Evolutionary conservation across 2,329 filamentous ascomycete species (phyloP).

Genomic region (Hymenoscyphus occultus): DNA sequence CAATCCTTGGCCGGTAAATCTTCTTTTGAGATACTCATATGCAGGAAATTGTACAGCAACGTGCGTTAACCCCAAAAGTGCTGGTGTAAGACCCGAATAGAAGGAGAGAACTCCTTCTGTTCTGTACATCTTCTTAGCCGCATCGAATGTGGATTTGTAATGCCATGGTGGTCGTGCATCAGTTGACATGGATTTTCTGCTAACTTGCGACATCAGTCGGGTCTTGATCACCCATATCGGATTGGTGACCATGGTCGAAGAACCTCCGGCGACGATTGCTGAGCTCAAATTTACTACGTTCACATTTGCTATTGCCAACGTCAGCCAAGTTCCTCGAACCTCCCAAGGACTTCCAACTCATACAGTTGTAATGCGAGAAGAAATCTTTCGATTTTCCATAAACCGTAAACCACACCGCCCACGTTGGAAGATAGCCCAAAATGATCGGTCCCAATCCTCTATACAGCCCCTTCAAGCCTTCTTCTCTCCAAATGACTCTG

Average conservation of each 20-base stretch:
- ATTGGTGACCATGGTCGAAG: conserved; percentile 91
- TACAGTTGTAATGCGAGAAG: conserved; percentile 65
- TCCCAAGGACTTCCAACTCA: conserved; percentile 16
- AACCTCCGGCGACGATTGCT: conserved; percentile 85
- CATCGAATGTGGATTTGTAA: conserved; percentile 85
- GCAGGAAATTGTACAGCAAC: conserved; percentile 96
- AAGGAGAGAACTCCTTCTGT: conserved; percentile 87
- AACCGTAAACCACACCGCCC: conserved; percentile 96
- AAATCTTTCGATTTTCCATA: conserved; percentile 86
- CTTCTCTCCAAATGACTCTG: conserved; percentile 78
- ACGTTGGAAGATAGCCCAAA: conserved; percentile 92
- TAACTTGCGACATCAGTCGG: conserved; percentile 90
- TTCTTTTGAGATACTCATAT: conserved; percentile 89
- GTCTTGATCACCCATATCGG: conserved; percentile 99
- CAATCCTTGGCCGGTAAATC: conserved; percentile 87
- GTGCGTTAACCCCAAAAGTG: conserved; percentile 86
- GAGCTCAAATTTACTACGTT: conserved; percentile 83
- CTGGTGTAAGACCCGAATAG: conserved; percentile 91
- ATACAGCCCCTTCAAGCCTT: conserved; percentile 88
- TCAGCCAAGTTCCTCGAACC: conserved; percentile 19
- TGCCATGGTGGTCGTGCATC: conserved; percentile 74
- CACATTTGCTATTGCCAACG: conserved; percentile 59
- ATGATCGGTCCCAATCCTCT: conserved; percentile 92
- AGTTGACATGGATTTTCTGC: conserved; percentile 50
- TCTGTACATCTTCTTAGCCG: conserved; percentile 91